Percentiles rank a stretch among this genome's conserved stretches.
phyloP scores from a whole-genome alignment of 2,329 filamentous ascomycete genomes.

The Lizonia empirigonia region DNA sequence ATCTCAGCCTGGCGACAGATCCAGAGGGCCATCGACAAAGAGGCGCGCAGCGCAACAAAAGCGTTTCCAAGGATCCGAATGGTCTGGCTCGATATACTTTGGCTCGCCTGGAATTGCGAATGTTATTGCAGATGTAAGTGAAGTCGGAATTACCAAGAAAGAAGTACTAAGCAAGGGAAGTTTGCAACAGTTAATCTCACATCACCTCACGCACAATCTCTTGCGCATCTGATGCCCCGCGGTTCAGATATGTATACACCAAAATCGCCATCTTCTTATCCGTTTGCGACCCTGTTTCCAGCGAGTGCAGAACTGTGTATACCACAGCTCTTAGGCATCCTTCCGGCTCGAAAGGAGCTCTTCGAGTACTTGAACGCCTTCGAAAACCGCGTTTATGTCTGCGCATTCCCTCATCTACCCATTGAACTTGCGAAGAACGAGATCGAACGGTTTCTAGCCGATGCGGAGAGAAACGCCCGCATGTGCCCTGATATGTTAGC shows the following conservation, averaged over 20 bases:
- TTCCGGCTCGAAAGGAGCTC: slow-evolving; percentile 50
- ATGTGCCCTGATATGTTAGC: slow-evolving; percentile 56
- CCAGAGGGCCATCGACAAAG: slow-evolving; percentile 28
- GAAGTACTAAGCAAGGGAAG: slow-evolving; percentile 36
- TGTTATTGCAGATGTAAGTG: slow-evolving; percentile 53
- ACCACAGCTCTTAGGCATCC: slow-evolving; percentile 44
- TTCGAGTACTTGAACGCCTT: slow-evolving; percentile 51
- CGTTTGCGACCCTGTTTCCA: slow-evolving; percentile 54
- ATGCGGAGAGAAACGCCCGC: slow-evolving; percentile 51
- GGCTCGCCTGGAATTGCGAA: slow-evolving; percentile 56
- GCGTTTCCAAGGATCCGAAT: slow-evolving; percentile 49
- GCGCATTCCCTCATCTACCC: slow-evolving; percentile 54
- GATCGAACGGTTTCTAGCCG: slow-evolving; percentile 53
- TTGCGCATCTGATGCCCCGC: slow-evolving; percentile 53
- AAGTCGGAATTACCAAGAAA: background rate
- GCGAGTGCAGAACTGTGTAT: slow-evolving; percentile 43
- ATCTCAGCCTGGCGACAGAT: slow-evolving; percentile 28
- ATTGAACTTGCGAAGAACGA: slow-evolving; percentile 52
- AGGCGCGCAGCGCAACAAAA: slow-evolving; percentile 37
- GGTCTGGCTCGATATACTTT: slow-evolving; percentile 56
- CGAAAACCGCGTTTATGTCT: slow-evolving; percentile 50
- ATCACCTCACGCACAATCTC: slow-evolving; percentile 40
- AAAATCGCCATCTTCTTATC: slow-evolving; percentile 47
- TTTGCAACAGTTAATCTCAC: slow-evolving; percentile 52
- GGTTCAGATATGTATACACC: slow-evolving; percentile 52